Conservation (phyloP, 2,329 filamentous ascomycete species). For the Alternaria hordeiaustralica region DNA sequence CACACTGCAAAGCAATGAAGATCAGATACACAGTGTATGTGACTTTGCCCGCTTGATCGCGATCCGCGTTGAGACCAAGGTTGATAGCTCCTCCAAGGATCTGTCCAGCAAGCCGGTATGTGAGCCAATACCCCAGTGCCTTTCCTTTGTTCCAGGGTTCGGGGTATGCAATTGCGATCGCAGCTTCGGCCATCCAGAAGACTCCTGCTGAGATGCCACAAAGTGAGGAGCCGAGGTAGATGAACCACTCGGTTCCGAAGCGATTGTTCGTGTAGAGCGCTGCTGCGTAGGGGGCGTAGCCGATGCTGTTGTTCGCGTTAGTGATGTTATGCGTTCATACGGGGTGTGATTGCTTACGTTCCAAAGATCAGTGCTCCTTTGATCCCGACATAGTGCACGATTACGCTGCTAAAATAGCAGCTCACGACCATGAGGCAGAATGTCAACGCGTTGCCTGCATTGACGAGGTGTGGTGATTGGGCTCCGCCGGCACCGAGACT, state of each 20-base stretch:
- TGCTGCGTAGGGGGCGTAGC: conserved; percentile 74
- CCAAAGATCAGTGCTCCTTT: conserved; percentile 74
- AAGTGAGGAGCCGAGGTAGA: conserved; percentile 70
- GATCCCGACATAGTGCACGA: conserved; percentile 73
- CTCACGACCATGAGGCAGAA: conserved; percentile 77
- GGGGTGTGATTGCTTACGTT: conserved; percentile 55
- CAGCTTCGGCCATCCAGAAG: conserved; percentile 78
- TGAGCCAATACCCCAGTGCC: conserved; percentile 71
- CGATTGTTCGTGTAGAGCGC: conserved; percentile 74
- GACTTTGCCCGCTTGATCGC: conserved; percentile 66
- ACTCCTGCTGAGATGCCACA: conserved; percentile 75
- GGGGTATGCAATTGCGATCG: conserved; percentile 74
- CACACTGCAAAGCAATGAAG: conserved; percentile 73
- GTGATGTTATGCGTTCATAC: neutral
- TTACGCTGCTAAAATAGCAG: conserved; percentile 68
- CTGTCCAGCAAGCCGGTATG: conserved; percentile 67
- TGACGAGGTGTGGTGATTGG: conserved; percentile 69
- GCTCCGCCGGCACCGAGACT: conserved; percentile 73
- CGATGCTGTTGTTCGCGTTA: conserved; percentile 53
- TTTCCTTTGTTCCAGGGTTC: conserved; percentile 62
- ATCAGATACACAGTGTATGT: conserved; percentile 72
- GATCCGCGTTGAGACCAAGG: conserved; percentile 67
- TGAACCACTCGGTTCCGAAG: conserved; percentile 72
- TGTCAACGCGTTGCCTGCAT: conserved; percentile 72
- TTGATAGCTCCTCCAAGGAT: conserved; percentile 76